Evolutionary conservation across 192 early-diverging fungal genomes (phyloP), one percentile per base, ranked within the genome.

Genomic region (Podila horticola): DNA sequence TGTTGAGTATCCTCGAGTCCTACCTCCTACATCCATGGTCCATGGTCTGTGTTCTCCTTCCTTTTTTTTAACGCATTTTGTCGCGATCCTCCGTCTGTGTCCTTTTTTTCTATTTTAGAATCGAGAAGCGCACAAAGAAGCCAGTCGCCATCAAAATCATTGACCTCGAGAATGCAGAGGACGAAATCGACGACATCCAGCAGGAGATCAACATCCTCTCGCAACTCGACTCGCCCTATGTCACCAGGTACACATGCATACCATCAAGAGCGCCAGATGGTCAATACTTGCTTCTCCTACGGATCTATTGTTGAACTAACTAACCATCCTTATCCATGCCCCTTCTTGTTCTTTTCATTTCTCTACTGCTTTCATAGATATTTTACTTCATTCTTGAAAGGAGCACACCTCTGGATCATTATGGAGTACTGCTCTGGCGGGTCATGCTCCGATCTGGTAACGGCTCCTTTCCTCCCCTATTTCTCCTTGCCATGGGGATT

Each of bases 121-220:
- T 91, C 60, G 88, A 93, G 62, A 88, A 84, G 52, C 60, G 75
- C 30, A 91, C 89, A n/a, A 88, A 88, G 57, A 84, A 84, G 70
- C 86, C 88, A 1, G 95, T 98, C 15, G 97, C 97, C 8, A 97
- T 98, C 72, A 98, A 98, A 82, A 93, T 98, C 36, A 97, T 98
- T 79, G 95, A 98, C 83, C 84, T 98, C 22, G 96, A 98, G 82
- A 94, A 90, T 73, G 93, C 94, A 24, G 97, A 99, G 81, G 97
- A 98, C 66, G 96, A 98, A 77, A 97, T 98, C 69, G 97, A 98
- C 77, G 97, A 99, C 87, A 97, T 99, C 79, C 97, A 96, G 83
- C 93, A 95, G 76, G 97, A 98, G 79, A 97, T 98, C 77, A 90
- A 88, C 55, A 97, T 98, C 63, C 85, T 98, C 55, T 95, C 95